Evolutionary conservation across 306 rosid species (phyloP).

Genomic region (Cajanus cajan): DNA sequence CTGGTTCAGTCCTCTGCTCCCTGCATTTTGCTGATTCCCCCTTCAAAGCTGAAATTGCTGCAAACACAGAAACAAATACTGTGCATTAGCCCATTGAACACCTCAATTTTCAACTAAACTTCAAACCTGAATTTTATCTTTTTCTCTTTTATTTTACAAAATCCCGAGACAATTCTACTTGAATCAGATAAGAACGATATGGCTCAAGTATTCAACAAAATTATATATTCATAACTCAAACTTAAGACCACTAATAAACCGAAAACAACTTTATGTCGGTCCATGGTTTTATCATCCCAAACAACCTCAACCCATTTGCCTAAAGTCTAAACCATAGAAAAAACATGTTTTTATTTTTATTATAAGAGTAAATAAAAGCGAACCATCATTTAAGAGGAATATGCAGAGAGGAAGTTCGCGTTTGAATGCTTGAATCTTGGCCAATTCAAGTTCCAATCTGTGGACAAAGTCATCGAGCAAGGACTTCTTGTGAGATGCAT

Average conservation of each 20-base stretch:
- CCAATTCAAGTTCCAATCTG: slow-evolving; percentile 61
- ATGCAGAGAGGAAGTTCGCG: slow-evolving; percentile 85
- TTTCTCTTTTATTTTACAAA: no score
- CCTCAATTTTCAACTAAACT: neutral
- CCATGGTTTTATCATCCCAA: no score
- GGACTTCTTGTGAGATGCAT: slow-evolving; percentile 25
- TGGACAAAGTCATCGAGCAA: slow-evolving; percentile 35
- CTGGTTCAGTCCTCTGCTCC: slow-evolving; percentile 5
- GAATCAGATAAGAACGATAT: no score
- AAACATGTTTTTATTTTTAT: neutral
- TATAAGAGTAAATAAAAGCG: slow-evolving; percentile 25
- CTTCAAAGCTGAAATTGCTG: slow-evolving; percentile 34
- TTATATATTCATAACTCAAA: no score
- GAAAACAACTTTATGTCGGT: no score
- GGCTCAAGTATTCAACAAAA: no score
- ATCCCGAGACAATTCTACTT: no score
- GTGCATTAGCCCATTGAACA: neutral
- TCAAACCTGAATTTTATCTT: no score
- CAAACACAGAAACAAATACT: neutral
- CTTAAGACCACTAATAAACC: no score
- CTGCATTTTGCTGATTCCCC: slow-evolving; percentile 46
- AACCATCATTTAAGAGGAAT: slow-evolving; percentile 71
- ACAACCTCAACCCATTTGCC: neutral
- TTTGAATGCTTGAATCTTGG: slow-evolving; percentile 74
- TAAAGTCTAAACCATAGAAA: neutral